Conservation (phyloP, 768 basidiomycete species). For the Amanita pallidorosea region DNA sequence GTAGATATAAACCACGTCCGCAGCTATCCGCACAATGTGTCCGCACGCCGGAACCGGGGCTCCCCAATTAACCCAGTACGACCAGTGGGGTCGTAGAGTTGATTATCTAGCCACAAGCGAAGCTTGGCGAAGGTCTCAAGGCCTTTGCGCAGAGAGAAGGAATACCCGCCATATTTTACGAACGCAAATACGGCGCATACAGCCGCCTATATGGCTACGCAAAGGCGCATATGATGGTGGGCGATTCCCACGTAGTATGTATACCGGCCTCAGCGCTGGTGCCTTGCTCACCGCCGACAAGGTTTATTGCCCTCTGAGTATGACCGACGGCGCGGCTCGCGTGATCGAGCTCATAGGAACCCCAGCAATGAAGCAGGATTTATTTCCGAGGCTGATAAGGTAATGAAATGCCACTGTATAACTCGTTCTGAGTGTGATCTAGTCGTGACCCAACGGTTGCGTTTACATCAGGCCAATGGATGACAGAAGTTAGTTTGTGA, state of each 20-base stretch:
- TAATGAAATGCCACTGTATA: constrained; percentile 10
- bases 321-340: constrained; percentile 73
- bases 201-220: constrained; percentile 58
- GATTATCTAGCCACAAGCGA: constrained; percentile 63
- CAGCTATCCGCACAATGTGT: constrained; percentile 48
- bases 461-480: constrained; percentile 76
- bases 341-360: constrained; percentile 62
- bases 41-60: constrained; percentile 29
- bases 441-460: constrained; percentile 54
- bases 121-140: constrained; percentile 63
- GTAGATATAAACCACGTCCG: not conserved
- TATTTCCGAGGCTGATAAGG: constrained; percentile 56
- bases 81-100: constrained; percentile 62
- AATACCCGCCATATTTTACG: constrained; percentile 55
- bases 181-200: constrained; percentile 47
- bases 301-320: constrained; percentile 65
- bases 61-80: constrained; percentile 54
- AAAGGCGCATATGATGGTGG: constrained; percentile 50
- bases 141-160: constrained; percentile 53
- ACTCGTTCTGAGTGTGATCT: not conserved
- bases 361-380: constrained; percentile 41
- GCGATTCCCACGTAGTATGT: constrained; percentile 53
- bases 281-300: constrained; percentile 12
- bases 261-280: not conserved
- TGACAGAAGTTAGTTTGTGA: constrained; percentile 52